Base-by-base conservation (phyloP, 2,329 filamentous ascomycete species). In the Aspergillus sp. region DNA sequence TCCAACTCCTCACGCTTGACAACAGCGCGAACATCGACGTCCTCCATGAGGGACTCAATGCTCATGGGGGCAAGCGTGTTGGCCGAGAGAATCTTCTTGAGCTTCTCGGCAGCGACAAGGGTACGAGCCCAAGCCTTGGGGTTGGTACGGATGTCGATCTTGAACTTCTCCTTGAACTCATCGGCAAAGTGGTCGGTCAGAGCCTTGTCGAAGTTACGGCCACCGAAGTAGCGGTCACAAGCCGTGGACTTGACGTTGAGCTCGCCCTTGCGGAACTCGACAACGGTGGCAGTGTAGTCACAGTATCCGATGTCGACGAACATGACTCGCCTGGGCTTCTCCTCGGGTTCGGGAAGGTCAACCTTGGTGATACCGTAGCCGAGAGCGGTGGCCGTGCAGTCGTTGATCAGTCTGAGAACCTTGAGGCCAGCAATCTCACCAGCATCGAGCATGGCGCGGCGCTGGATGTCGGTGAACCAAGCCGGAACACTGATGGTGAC, bases 41-140 rank as follows among this genome's bases (percentile, higher is more conserved):
- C 95, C 78, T 98, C 96, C 93, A 99, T 98, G 67, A 99, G 83
- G 37, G 93, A 97, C 82, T 99, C 95, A 70, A 99, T 96, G 83
- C 93, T 98, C 76, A 99, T 79, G 50, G 93, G 91, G 17, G 93
- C 92, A 72, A 90, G 85, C 67, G 93, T 90, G 81, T 98, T 98
- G 74, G 95, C 95, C 37, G 93, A 98, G 56, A 99, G 83, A 56
- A 98, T 88, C 87, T 98, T 98, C 88, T 99, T 99, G 74, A 96
- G 81, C 85, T 96, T 97, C 84, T 99, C 95, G 55, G 93, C 92
- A 57, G 90, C 92, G 61, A 91, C 87, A 43, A 90, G 84, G 68
- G 96, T 90, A 75, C 95, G 91, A 66, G 93, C 87, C 76, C 89
- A 86, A 58, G 93, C 95, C 81, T 96, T 96, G 65, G 88, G 85